Evolutionary conservation across 768 basidiomycete genomes (phyloP).

Genomic region (Paxillus involutus): DNA sequence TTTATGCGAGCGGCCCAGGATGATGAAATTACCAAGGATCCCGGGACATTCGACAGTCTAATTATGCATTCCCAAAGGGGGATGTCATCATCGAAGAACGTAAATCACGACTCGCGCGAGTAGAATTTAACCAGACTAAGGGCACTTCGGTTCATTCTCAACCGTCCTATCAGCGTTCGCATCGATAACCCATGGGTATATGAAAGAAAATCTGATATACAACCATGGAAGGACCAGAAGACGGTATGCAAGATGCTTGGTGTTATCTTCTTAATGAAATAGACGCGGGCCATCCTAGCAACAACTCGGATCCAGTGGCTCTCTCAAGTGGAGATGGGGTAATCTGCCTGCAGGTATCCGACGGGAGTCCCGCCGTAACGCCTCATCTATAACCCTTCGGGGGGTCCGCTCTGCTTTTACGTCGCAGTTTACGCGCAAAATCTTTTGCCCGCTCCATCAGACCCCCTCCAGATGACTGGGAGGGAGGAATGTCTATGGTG

Average conservation of each 20-base stretch:
- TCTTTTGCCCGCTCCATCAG: constrained; percentile 40
- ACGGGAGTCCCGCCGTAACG: constrained; percentile 18
- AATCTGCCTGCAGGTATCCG: constrained; percentile 1
- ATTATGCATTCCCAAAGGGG: constrained; percentile 16
- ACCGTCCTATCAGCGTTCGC: constrained; percentile 14
- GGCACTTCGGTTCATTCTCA: constrained; percentile 20
- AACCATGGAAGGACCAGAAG: background rate
- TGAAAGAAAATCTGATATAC: constrained; percentile 23
- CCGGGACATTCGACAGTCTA: constrained; percentile 6
- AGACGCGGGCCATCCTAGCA: constrained; percentile 25
- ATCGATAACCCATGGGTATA: constrained; percentile 16
- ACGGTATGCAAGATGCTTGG: background rate
- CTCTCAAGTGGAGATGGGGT: background rate
- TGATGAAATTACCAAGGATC: constrained; percentile 11
- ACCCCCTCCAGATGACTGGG: constrained; percentile 16
- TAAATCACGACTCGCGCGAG: constrained; percentile 22
- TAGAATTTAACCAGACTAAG: background rate
- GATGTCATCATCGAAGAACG: constrained; percentile 17
- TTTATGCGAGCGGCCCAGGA: constrained; percentile 20
- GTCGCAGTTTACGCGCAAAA: constrained; percentile 44
- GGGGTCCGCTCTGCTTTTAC: constrained; percentile 32
- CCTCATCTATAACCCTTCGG: constrained; percentile 8
- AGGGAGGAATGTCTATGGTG: constrained; percentile 27
- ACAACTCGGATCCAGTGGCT: constrained; percentile 16
- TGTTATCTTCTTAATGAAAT: constrained; percentile 12